Conservation (phyloP, 1,284 basidiomycete genomes). For the Cutaneotrichosporon sp. region DNA sequence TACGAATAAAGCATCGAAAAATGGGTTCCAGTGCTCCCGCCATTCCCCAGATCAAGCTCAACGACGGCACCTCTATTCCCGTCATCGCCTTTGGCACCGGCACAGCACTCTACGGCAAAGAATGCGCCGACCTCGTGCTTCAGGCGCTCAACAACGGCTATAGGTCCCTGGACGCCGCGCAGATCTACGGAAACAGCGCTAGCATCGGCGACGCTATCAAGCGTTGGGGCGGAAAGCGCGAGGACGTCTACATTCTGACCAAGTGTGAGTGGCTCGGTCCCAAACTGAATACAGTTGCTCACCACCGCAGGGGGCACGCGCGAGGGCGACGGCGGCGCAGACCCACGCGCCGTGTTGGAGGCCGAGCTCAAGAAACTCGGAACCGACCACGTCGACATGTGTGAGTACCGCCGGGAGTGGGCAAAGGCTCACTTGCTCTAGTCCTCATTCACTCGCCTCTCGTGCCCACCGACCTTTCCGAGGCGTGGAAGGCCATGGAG, state of each 20-base stretch:
- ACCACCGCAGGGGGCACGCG: conserved; percentile 14
- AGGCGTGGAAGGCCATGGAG: conserved; percentile 66
- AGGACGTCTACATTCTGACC: conserved; percentile 53
- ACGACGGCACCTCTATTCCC: conserved; percentile 34
- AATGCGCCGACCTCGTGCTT: conserved; percentile 26
- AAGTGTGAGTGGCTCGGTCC: conserved; percentile 39
- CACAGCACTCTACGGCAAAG: conserved; percentile 33
- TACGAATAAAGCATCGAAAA: too few species aligned
- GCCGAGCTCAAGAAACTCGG: conserved; percentile 51
- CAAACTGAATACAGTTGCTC: conserved; percentile 55
- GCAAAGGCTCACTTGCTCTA: neutral
- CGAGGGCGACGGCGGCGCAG: conserved; percentile 12
- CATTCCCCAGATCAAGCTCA: conserved; percentile 25
- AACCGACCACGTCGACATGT: conserved; percentile 60
- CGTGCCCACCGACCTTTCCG: conserved; percentile 22
- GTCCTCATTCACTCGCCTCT: conserved; percentile 68
- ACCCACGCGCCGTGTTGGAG: conserved; percentile 37
- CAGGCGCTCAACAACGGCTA: conserved; percentile 36
- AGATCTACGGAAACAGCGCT: conserved; percentile 51
- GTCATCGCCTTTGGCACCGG: conserved; percentile 38
- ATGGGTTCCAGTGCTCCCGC: conserved; percentile 2
- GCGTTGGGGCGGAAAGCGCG: conserved; percentile 56
- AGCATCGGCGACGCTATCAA: conserved; percentile 54
- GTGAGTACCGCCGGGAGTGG: conserved; percentile 18
- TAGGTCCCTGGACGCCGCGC: conserved; percentile 34